Conservation (phyloP, 2,329 filamentous ascomycete genomes). For the Diaporthe sp. region DNA sequence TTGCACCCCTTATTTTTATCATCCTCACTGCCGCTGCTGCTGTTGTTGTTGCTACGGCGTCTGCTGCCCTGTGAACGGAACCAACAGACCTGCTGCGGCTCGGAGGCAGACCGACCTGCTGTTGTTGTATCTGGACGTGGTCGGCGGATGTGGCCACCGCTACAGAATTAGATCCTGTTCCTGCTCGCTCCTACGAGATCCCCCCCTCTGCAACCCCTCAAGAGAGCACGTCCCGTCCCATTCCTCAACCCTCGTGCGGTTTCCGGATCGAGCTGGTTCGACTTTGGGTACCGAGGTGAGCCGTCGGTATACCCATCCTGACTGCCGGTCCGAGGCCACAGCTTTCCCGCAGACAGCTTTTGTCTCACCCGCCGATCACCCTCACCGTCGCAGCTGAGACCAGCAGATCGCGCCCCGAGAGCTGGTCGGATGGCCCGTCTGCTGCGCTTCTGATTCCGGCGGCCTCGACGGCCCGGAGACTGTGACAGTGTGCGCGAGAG, state of each 20-base stretch:
- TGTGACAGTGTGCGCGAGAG: not conserved
- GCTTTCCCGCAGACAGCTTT: constrained; percentile 20
- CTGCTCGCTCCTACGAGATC: constrained; percentile 39
- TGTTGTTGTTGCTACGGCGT: not conserved
- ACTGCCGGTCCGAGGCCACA: constrained; percentile 22
- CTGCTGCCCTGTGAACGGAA: not conserved
- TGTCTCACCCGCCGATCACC: constrained; percentile 30
- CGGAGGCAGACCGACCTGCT: not conserved
- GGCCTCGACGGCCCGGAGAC: constrained; percentile 26
- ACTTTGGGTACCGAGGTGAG: constrained; percentile 17
- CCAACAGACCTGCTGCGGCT: constrained; percentile 6
- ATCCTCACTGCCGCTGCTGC: not conserved
- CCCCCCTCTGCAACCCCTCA: not conserved
- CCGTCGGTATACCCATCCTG: constrained; percentile 11
- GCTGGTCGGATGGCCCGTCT: constrained; percentile 33
- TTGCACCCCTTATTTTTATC: constrained; percentile 4
- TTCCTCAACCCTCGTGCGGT: not conserved
- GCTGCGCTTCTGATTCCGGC: constrained; percentile 32
- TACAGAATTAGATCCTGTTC: constrained; percentile 37
- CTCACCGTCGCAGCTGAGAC: constrained; percentile 26
- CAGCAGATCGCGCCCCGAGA: constrained; percentile 20
- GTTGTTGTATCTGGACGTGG: constrained; percentile 23
- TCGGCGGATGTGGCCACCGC: constrained; percentile 31
- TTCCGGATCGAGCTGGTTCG: constrained; percentile 23
- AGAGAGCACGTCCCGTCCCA: constrained; percentile 7